These are phyloP conservation scores for Kazachstania sp. DNA, from an alignment of 1,139 yeast genomes.

Conservation along the genomic window DNA sequence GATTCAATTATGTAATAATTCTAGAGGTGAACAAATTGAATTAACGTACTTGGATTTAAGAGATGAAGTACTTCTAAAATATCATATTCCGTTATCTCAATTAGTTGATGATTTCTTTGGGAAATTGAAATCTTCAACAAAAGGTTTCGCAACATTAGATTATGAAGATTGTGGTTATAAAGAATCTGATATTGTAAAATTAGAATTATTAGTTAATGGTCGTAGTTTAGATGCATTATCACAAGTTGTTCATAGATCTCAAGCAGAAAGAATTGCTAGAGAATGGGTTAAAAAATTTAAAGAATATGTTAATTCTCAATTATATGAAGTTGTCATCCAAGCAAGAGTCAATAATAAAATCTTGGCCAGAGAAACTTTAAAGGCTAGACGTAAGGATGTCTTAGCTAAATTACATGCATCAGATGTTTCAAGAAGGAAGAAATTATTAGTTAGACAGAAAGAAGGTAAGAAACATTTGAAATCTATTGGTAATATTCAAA, in stretches of 20 bases:
- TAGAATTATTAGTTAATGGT: constrained; percentile 86
- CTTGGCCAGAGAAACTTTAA: constrained; percentile 86
- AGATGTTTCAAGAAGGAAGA: constrained; percentile 83
- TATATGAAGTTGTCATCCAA: constrained; percentile 88
- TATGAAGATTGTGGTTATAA: constrained; percentile 89
- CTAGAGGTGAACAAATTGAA: constrained; percentile 76
- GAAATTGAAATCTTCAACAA: constrained; percentile 76
- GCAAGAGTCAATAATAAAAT: constrained; percentile 79
- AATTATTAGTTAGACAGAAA: constrained; percentile 78
- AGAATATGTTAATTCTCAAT: constrained; percentile 67
- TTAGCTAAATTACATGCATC: constrained; percentile 88
- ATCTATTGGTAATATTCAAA: constrained; percentile 65
- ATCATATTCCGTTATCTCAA: constrained; percentile 77
- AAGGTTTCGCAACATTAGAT: constrained; percentile 90
- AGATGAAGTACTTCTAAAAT: constrained; percentile 75
- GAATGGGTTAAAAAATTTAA: constrained; percentile 79
- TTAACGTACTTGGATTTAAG: constrained; percentile 61
- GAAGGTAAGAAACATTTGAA: constrained; percentile 88
- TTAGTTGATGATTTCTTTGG: constrained; percentile 94
- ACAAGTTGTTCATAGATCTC: constrained; percentile 77
- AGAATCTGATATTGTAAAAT: constrained; percentile 71
- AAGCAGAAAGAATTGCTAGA: constrained; percentile 62
- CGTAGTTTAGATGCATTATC: constrained; percentile 87
- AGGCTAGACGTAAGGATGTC: constrained; percentile 90
- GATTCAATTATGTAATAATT: constrained; percentile 74